Evolutionary conservation across 139 green algal genomes (phyloP).

Genomic region (Picochlorum sp.): DNA sequence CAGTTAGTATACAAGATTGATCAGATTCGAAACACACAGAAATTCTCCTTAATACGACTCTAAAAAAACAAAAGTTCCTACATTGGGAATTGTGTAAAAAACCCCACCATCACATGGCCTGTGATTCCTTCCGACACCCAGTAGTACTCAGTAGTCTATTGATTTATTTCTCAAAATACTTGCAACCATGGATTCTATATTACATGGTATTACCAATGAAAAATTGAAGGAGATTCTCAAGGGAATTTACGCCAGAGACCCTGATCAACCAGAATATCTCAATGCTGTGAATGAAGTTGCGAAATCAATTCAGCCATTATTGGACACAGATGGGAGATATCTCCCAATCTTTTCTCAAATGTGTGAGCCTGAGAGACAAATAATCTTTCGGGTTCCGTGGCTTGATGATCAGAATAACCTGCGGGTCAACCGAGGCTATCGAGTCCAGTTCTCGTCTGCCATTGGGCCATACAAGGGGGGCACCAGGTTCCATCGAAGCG

Average conservation of each 20-base stretch:
- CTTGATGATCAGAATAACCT: conserved; percentile 45
- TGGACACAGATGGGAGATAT: conserved; percentile 48
- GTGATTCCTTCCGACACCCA: no score
- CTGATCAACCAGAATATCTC: conserved; percentile 54
- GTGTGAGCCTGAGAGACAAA: conserved; percentile 47
- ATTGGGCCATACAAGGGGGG: conserved; percentile 83
- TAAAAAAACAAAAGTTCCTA: no score
- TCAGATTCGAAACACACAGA: no score
- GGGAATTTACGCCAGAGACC: conserved; percentile 32
- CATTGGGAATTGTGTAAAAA: no score
- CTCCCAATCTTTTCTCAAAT: conserved; percentile 41
- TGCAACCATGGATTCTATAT: no score
- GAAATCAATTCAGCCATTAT: conserved; percentile 41
- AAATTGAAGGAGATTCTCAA: conserved; percentile 33
- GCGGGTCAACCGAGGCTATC: conserved; percentile 62
- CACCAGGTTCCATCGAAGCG: conserved; percentile 68
- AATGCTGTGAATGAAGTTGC: conserved; percentile 41
- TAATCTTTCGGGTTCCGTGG: conserved; percentile 61
- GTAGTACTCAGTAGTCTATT: no score
- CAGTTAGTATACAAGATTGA: no score
- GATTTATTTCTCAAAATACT: no score
- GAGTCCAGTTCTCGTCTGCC: conserved; percentile 69
- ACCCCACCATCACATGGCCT: no score
- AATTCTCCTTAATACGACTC: no score
- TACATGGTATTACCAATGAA: background rate